Base-by-base conservation (phyloP, 345 rosid species). In the Raphanus sativus region DNA sequence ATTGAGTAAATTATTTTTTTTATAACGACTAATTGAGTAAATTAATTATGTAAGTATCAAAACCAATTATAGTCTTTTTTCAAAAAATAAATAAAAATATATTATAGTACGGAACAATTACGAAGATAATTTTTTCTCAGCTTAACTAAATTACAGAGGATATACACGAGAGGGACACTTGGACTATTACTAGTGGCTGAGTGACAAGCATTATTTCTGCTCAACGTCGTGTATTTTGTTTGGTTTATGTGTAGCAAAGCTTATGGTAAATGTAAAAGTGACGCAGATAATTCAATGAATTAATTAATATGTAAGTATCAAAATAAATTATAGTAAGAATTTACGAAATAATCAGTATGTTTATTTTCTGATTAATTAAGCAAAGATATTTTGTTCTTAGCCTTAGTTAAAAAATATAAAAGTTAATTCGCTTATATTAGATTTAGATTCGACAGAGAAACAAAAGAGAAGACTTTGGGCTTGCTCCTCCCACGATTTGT, bases 131-230 rank as follows among this genome's bases (percentile, higher is more conserved):
- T 32, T 30, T 32, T 32, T 32, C 36, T 32, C 1, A 32, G 36
- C 36, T 32, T 32, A 32, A 5, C 5, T 32, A 32, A 32, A 80
- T 89, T n/a, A 78, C 85, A 0, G 77, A 69, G 56, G 80, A 87
- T 40, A 69, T 87, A 33, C 71, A 88, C 61, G 75, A 75, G 50
- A 90, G 87, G n/a, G n/a, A 6, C 94, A 77, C 65, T 87, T 81
- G 66, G 94, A 87, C 56, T 85, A 83, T 48, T 89, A 83, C 48
- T 87, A 83, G 26, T 86, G 86, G 83, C 56, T 89, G 21, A 67
- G 73, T 86, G 26, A 80, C 79, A 0, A 0, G 75, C 60, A 10
- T 59, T 91, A 77, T 56, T 81, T 62, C n/a, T 77, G 17, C 63
- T 70, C 34, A 90, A 83, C 75, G 79, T 88, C 52, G 0, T 83